phyloP scores from a whole-genome alignment of 2,329 filamentous ascomycete genomes.

The Epichloe sylvatica region DNA sequence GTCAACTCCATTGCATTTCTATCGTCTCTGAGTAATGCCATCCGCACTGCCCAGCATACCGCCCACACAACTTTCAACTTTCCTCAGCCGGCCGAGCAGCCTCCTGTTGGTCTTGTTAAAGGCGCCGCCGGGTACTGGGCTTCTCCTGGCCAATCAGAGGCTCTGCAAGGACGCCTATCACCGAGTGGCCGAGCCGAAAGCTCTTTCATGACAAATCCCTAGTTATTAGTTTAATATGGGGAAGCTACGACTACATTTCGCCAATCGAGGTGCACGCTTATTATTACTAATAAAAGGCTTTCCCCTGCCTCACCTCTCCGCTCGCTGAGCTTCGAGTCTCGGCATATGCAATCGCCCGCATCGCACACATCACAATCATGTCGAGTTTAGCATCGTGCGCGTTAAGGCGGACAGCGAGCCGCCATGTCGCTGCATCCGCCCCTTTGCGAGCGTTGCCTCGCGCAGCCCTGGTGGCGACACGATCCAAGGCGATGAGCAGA shows the following conservation, averaged over 20 bases:
- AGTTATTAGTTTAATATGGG: too few relatives aligned
- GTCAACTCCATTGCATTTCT: neutral
- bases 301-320: conserved; percentile 5
- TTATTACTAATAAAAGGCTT: neutral
- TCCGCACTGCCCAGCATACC: neutral
- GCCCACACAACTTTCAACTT: neutral
- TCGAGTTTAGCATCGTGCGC: conserved; percentile 52
- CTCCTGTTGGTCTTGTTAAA: neutral
- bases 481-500: conserved; percentile 27
- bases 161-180: conserved; percentile 17
- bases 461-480: conserved; percentile 16
- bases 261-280: neutral
- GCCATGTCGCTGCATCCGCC: conserved; percentile 28
- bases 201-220: conserved; percentile 13
- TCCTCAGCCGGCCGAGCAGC: neutral
- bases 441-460: conserved; percentile 17
- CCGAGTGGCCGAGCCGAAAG: conserved; percentile 23
- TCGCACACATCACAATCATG: conserved; percentile 30
- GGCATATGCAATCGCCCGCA: conserved; percentile 10
- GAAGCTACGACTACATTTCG: too few relatives aligned
- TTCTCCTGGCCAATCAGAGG: conserved; percentile 18
- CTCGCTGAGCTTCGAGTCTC: conserved; percentile 8
- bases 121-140: neutral
- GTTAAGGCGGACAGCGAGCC: conserved; percentile 57
- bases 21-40: neutral